A percentile compares a stretch with the other conserved stretches of the same genome.
phyloP scores from a whole-genome alignment of 1,139 yeast species.

The Pichia sorboxylosa region DNA sequence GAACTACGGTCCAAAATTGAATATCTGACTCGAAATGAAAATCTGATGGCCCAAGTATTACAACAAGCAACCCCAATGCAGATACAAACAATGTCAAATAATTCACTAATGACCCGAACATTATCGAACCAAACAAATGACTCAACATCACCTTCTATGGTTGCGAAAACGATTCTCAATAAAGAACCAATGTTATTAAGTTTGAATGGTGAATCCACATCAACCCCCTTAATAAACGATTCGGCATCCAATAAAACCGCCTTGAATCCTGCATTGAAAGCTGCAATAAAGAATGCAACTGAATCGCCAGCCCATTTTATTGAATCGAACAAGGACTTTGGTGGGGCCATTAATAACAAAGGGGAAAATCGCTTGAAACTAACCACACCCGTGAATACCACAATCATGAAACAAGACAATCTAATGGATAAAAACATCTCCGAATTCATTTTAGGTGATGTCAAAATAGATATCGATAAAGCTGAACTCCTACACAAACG shows the following conservation, averaged over 20 bases:
- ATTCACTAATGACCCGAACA: not conserved
- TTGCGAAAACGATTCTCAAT: slow-evolving; percentile 20
- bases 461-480: slow-evolving; percentile 48
- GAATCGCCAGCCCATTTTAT: slow-evolving; percentile 15
- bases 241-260: slow-evolving; percentile 26
- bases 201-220: slow-evolving; percentile 14
- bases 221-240: slow-evolving; percentile 28
- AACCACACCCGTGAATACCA: slow-evolving; percentile 12
- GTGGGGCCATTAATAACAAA: not conserved
- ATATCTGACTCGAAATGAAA: slow-evolving; percentile 59
- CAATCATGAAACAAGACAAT: slow-evolving; percentile 11
- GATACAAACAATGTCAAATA: too few relatives aligned
- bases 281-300: slow-evolving; percentile 12
- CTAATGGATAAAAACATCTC: slow-evolving; percentile 23
- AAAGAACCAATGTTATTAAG: slow-evolving; percentile 20
- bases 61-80: slow-evolving; percentile 19
- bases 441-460: slow-evolving; percentile 68
- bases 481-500: slow-evolving; percentile 64
- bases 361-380: slow-evolving; percentile 6
- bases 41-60: slow-evolving; percentile 52
- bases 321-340: not conserved
- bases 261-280: slow-evolving; percentile 17
- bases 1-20: slow-evolving; percentile 71
- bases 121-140: not conserved
- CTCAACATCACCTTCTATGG: slow-evolving; percentile 10